These are phyloP conservation scores for Tuber magnatum DNA, from an alignment of 495 filamentous ascomycete genomes.

Conservation along the genomic window DNA sequence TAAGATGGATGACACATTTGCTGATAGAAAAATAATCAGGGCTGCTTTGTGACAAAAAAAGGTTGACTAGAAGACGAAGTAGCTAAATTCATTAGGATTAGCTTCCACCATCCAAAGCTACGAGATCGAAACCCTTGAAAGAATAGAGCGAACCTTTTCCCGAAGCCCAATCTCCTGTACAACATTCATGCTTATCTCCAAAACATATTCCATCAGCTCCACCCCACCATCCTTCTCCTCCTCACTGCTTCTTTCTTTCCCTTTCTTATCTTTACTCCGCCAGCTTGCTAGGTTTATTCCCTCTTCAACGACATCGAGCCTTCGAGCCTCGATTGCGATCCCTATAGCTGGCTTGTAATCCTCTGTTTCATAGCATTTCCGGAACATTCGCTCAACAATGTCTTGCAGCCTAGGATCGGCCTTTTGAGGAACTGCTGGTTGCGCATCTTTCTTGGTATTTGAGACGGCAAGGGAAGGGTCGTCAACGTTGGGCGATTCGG, in stretches of 20 bases:
- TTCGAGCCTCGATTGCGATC: conserved; percentile 92
- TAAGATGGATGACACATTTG: conserved; percentile 94
- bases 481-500: conserved; percentile 17
- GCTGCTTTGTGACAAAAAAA: conserved; percentile 49
- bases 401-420: conserved; percentile 52
- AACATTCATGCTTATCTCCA: conserved; percentile 95
- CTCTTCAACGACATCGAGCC: conserved; percentile 77
- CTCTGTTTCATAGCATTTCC: conserved; percentile 76
- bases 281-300: conserved; percentile 72
- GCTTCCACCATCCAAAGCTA: conserved; percentile 24
- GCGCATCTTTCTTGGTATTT: conserved; percentile 22
- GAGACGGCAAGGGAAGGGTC: conserved; percentile 23
- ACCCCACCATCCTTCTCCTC: conserved; percentile 58
- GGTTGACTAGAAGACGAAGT: conserved; percentile 20
- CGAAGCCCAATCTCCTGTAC: conserved; percentile 88
- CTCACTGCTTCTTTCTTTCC: conserved; percentile 47
- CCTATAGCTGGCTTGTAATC: conserved; percentile 97
- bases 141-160: conserved; percentile 53
- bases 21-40: conserved; percentile 98
- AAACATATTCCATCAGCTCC: conserved; percentile 91
- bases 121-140: conserved; percentile 8
- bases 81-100: conserved; percentile 25
- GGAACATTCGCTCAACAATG: conserved; percentile 82
- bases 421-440: conserved; percentile 13
- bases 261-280: conserved; percentile 68